Base-by-base conservation (phyloP, 176 grass and related monocot species). In the Thalia dealbata region DNA sequence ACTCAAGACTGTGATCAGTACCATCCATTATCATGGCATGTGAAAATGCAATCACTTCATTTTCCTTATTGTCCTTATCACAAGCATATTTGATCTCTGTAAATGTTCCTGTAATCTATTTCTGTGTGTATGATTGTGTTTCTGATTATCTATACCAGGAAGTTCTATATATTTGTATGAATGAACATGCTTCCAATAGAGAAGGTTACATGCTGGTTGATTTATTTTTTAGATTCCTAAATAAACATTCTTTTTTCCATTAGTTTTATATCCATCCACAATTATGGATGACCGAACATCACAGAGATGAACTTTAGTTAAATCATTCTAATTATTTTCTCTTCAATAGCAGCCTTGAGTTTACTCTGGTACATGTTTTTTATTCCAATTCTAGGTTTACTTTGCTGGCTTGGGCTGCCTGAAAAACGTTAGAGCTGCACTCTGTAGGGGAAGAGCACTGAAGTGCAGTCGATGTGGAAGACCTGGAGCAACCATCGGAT, bases 381-480 rank as follows among this genome's bases (percentile, higher is more conserved):
- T 74, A 78, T 92, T 96, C 80, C 80, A 38, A 38, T 38, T 38
- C 4, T 38, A 93, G 95, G 95, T 99, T 82, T 99, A 99, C 67
- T 99, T 93, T 85, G 95, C 95, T 88, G 90, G 95, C 84, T 74
- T 92, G 61, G 90, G 90, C 50, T 91, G 88, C 81, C 77, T 93
- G 72, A 99, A 84, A 84, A 99, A 92, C 86, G 87, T 99, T 71
- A 91, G 90, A 88, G 90, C 90, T 14, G 90, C 90, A 50, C 81
- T 97, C 78, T 88, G 73, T 69, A 86, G 90, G 74, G 95, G 95
- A 83, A 93, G 85, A 80, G 82, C 84, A 84, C 81, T 99, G 71
- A 99, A 99, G 71, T 99, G 95, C 86, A 99, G 81, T 55, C 85
- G 95, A 59, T 99, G 95, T 75, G 87, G 95, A 18, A 84, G 95